A percentile compares a stretch with the other conserved stretches of the same genome.
phyloP scores from a whole-genome alignment of 768 basidiomycete species.

The Auriculariales sp. region DNA sequence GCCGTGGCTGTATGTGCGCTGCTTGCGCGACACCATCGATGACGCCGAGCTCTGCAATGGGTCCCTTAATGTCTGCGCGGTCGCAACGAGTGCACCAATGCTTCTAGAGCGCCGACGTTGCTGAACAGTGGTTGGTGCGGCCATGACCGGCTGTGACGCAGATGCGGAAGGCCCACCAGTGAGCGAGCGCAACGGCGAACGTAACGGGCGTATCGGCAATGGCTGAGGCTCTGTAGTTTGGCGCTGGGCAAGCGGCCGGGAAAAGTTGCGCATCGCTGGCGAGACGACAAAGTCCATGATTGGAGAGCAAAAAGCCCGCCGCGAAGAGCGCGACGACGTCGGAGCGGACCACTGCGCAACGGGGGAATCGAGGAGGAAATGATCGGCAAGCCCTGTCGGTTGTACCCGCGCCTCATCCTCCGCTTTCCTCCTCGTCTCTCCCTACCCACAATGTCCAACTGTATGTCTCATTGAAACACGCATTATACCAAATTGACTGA shows the following conservation, averaged over 20 bases:
- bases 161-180: too few species aligned
- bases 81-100: neutral
- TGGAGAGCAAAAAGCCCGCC: too few species aligned
- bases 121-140: neutral
- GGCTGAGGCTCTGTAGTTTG: neutral
- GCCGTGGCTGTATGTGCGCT: neutral
- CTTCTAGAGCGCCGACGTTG: neutral
- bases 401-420: too few species aligned
- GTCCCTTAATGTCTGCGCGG: neutral
- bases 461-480: too few species aligned
- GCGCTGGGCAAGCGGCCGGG: neutral
- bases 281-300: too few species aligned
- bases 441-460: neutral
- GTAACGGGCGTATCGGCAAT: neutral
- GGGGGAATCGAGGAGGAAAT: too few species aligned
- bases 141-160: neutral
- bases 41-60: neutral
- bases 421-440: neutral
- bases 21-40: too few species aligned
- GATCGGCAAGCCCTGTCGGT: too few species aligned
- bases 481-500: neutral
- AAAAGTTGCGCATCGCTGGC: conserved; percentile 1
- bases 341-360: too few species aligned
- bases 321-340: too few species aligned
- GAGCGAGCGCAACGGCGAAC: neutral